Conservation (phyloP, 768 basidiomycete genomes). For the Russula ochroleuca region DNA sequence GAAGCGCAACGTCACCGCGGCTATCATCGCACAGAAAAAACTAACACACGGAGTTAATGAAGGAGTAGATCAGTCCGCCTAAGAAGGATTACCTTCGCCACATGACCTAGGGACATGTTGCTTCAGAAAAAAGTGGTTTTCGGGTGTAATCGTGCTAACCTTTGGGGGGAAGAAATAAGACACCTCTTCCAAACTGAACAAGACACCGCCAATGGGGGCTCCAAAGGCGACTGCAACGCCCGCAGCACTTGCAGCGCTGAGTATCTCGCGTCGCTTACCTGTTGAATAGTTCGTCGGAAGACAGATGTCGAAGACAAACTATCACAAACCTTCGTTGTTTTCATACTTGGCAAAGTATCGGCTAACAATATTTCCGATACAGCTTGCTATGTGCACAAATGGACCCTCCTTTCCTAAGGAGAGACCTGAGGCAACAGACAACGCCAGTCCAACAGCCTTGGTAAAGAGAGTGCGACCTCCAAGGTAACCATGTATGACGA, state of each 20-base stretch:
- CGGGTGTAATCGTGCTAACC: constrained; percentile 36
- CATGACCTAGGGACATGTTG: constrained; percentile 57
- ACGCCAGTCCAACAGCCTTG: constrained; percentile 82
- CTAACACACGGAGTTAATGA: constrained; percentile 44
- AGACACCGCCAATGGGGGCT: constrained; percentile 89
- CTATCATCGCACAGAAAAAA: constrained; percentile 98
- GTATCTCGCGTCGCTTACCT: constrained; percentile 91
- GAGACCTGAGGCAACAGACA: constrained; percentile 90
- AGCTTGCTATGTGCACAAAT: constrained; percentile 90
- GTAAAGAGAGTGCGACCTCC: constrained; percentile 86
- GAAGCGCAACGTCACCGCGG: constrained; percentile 87
- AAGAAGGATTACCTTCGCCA: constrained; percentile 68
- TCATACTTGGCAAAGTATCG: constrained; percentile 87
- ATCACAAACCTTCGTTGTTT: constrained; percentile 72
- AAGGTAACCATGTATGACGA: constrained; percentile 96
- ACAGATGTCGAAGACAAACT: not conserved
- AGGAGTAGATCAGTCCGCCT: constrained; percentile 9
- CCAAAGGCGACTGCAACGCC: constrained; percentile 98
- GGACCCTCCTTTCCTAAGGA: constrained; percentile 78
- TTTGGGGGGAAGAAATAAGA: constrained; percentile 97
- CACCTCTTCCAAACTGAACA: constrained; percentile 94
- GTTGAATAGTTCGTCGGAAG: not conserved
- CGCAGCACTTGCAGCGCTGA: constrained; percentile 94
- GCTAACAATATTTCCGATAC: constrained; percentile 90
- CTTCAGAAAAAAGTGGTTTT: not conserved